Base-by-base conservation (phyloP, 2,329 filamentous ascomycete species). In the Alternaria solani region DNA sequence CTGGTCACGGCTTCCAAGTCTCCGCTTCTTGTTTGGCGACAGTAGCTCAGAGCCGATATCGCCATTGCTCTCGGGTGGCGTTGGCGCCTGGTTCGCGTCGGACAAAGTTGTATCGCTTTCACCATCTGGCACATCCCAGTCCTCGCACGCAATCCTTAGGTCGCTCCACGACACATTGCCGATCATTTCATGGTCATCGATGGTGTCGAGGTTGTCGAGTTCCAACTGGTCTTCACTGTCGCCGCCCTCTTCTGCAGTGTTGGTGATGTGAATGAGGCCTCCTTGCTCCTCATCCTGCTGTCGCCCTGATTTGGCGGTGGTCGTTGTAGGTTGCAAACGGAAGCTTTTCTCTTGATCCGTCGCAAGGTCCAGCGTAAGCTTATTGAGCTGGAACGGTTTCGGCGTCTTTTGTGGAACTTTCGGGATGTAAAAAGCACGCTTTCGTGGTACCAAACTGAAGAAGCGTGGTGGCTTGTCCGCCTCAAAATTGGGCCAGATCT, bases 331-430 rank as follows among this genome's bases (percentile, higher is more conserved):
- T n/a, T 75, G 74, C 32, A 94, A 87, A 57, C 89, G 88, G 76
- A 98, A 99, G 26, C 86, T 84, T 69, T 93, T 93, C 77, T 96
- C 92, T 67, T 96, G 91, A 70, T 98, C 95, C 47, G 87, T 85
- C 3, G 92, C 91, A 34, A 98, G 82, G 62, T 99, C 95, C 14
- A 99, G 84, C 62, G 88, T 93, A 57, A 97, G 85, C 78, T 99
- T 99, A 20, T 91, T 94, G 0, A 93, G 93, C 5, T 93, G 86
- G 4, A 98, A 84, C 16, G 92, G 85, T 78, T 94, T 95, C 0
- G 93, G 92, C 41, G 89, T 89, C 78, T 93, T 96, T 1, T 84
- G 66, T 0, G 94, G 93, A 39, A 88, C 87, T 78, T 97, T 95
- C 57, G 91, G 89, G 63, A 91, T 85, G 78, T 91, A 94, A 55